Base-by-base conservation (phyloP, 23 red algal genomes). In the Gracilaria gracilis region DNA sequence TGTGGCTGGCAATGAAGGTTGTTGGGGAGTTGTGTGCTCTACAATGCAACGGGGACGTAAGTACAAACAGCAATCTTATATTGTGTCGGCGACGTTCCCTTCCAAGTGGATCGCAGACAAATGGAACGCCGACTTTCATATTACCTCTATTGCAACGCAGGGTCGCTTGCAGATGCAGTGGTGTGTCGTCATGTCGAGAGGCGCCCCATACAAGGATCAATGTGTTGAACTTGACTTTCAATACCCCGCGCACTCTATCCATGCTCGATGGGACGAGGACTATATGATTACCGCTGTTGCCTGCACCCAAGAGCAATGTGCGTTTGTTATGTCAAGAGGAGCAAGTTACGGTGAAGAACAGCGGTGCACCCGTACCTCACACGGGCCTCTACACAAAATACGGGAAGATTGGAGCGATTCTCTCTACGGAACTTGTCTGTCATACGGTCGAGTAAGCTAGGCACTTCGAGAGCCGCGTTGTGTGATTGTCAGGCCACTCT, bases 51-150 rank as follows among this genome's bases (percentile, higher is more conserved):
- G 97, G 54, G 89, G 91, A 55, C 80, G 85, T 40, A 90, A 86
- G 28, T 98, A 94, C 66, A 98, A 98, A 38, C 96, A 98, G 67
- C 97, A 98, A 88, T 96, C 93, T 71, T 98, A 98, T 79, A 98
- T 98, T 73, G 97, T 98, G 27, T 95, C 93, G 61, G 81, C 97
- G 27, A 98, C 97, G 20, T 98, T 98, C 74, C 97, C 97, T n/a
- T 93, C 93, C n/a, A 98, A 98, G 57, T 98, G 97, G 97, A 91
- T 95, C 27, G 84, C 87, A 23, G 97, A 98, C 72, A 98, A 98
- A 71, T 98, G 97, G 97, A 83, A 91, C 17, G 78, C 74, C 66
- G 97, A 95, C 69, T 98, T 95, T 84, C 91, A 90, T 88, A 98
- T 98, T 78, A 98, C 97, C 24, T 86, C 93, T 13, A 93, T 98